Evolutionary conservation across 2,329 filamentous ascomycete species (phyloP).

Genomic region (Penicillium sp.): DNA sequence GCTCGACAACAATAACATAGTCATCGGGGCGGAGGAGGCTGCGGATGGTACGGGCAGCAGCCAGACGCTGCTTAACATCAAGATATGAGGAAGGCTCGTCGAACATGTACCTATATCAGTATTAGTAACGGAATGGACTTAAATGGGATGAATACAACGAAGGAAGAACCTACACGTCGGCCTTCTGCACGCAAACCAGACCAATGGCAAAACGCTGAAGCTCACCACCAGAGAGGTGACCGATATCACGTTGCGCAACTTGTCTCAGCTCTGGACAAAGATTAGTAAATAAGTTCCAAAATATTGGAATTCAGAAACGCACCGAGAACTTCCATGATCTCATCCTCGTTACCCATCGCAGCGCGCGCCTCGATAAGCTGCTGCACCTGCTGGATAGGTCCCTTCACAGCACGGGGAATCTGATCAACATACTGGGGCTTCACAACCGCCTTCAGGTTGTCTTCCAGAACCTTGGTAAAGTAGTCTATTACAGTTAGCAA

Average conservation of each 20-base stretch:
- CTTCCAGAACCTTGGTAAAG: conserved; percentile 96
- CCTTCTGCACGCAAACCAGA: conserved; percentile 90
- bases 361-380: conserved; percentile 72
- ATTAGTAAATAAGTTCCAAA: conserved; percentile 14
- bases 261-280: conserved; percentile 69
- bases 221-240: conserved; percentile 90
- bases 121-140: conserved; percentile 12
- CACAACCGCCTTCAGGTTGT: conserved; percentile 94
- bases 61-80: conserved; percentile 98
- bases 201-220: conserved; percentile 97
- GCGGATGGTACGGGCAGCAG: conserved; percentile 87
- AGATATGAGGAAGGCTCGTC: conserved; percentile 98
- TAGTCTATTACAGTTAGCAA: conserved; percentile 63
- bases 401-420: conserved; percentile 87
- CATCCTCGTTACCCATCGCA: conserved; percentile 74
- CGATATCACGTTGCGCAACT: conserved; percentile 88
- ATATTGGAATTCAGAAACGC: conserved; percentile 11
- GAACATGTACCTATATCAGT: conserved; percentile 79
- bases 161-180: conserved; percentile 66
- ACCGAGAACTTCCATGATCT: conserved; percentile 78
- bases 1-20: conserved; percentile 98
- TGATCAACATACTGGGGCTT: conserved; percentile 99
- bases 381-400: conserved; percentile 74
- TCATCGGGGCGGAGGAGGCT: conserved; percentile 83
- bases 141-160: background rate